phyloP scores from a whole-genome alignment of 2,329 filamentous ascomycete species.

The Atkinsonella texensis region DNA sequence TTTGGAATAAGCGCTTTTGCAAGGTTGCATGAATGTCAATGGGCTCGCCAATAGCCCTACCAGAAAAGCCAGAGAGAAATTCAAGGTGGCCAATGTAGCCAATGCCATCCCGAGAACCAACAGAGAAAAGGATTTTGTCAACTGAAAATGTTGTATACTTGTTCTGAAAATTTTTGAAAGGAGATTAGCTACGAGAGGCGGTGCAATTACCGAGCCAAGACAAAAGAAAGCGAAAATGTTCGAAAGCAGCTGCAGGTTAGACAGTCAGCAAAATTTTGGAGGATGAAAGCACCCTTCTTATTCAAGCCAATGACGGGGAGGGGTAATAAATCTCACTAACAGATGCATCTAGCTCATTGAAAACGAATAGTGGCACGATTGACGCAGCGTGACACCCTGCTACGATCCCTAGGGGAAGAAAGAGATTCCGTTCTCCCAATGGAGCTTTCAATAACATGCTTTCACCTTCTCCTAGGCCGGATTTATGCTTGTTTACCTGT shows the following conservation, averaged over 20 bases:
- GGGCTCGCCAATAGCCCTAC: constrained; percentile 70
- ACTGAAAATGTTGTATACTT: constrained; percentile 57
- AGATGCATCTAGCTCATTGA: constrained; percentile 58
- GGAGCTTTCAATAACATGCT: not conserved
- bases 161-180: constrained; percentile 40
- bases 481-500: not conserved
- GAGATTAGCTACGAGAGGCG: constrained; percentile 41
- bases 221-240: constrained; percentile 48
- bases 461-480: constrained; percentile 21
- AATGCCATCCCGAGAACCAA: constrained; percentile 85
- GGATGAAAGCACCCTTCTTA: not conserved
- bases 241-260: constrained; percentile 38
- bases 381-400: constrained; percentile 63
- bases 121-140: constrained; percentile 86
- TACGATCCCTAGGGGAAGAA: constrained; percentile 64
- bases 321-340: constrained; percentile 34
- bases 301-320: not conserved
- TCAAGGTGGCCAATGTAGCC: constrained; percentile 84
- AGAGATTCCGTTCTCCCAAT: constrained; percentile 50
- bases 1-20: constrained; percentile 24
- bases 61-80: constrained; percentile 83
- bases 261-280: constrained; percentile 2
- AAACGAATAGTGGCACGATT: constrained; percentile 70
- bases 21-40: constrained; percentile 58
- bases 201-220: constrained; percentile 41